These are phyloP conservation scores for Cephaloascus fragrans DNA, from an alignment of 805 yeast genomes.

Conservation along the genomic window DNA sequence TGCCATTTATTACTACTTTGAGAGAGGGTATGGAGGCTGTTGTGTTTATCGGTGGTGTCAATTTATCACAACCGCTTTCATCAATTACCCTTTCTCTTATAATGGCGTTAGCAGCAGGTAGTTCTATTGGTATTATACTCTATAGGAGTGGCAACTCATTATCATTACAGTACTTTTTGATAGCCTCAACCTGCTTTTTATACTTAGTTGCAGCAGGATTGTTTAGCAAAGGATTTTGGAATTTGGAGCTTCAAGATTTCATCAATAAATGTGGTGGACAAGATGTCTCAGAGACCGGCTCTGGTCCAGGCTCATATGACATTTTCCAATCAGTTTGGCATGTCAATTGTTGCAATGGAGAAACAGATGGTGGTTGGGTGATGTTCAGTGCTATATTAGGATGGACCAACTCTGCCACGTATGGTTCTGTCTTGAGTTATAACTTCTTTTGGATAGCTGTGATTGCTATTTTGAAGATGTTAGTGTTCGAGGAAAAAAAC, in stretches of 20 bases:
- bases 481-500: constrained; percentile 38
- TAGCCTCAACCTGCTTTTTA: constrained; percentile 68
- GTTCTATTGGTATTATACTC: constrained; percentile 52
- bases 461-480: constrained; percentile 31
- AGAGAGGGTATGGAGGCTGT: constrained; percentile 91
- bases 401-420: constrained; percentile 92
- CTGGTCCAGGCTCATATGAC: constrained; percentile 91
- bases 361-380: constrained; percentile 92
- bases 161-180: constrained; percentile 65
- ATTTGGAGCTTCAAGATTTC: constrained; percentile 69
- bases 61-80: constrained; percentile 57
- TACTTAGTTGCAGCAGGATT: constrained; percentile 84
- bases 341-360: constrained; percentile 89
- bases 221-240: constrained; percentile 85
- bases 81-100: constrained; percentile 59
- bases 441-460: constrained; percentile 57
- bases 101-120: constrained; percentile 50
- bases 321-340: constrained; percentile 80
- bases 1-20: constrained; percentile 79
- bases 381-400: constrained; percentile 80
- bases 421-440: constrained; percentile 74
- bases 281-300: constrained; percentile 82
- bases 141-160: constrained; percentile 74
- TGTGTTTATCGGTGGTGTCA: constrained; percentile 85
- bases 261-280: constrained; percentile 69